These are phyloP conservation scores for Pulicaria dysenterica DNA, from an alignment of 129 eudicot species.

Conservation along the genomic window DNA sequence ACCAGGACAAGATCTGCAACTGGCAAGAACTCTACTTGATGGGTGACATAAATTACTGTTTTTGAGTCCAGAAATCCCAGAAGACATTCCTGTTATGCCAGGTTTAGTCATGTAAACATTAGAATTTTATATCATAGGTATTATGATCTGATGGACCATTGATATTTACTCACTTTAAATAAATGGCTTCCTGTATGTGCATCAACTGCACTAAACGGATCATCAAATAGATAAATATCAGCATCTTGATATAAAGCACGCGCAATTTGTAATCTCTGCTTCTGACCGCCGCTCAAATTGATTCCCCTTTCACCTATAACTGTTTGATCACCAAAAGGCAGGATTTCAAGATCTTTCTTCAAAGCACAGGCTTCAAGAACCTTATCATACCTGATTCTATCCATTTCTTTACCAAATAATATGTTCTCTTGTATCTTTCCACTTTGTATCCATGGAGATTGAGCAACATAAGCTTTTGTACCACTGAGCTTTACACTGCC, in stretches of 20 bases:
- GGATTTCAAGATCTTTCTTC: slow-evolving; percentile 77
- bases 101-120: slow-evolving; percentile 1
- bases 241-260: slow-evolving; percentile 94
- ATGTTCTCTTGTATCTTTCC: slow-evolving; percentile 84
- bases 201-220: slow-evolving; percentile 97
- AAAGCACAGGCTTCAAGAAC: slow-evolving; percentile 87
- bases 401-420: slow-evolving; percentile 78
- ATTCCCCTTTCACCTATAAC: slow-evolving; percentile 95
- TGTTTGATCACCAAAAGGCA: slow-evolving; percentile 86
- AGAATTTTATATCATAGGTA: background rate
- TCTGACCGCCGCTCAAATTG: slow-evolving; percentile 96
- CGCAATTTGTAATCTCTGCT: slow-evolving; percentile 93
- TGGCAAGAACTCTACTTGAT: slow-evolving; percentile 94
- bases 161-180: slow-evolving; percentile 54
- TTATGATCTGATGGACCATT: background rate
- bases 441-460: slow-evolving; percentile 95
- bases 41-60: slow-evolving; percentile 83
- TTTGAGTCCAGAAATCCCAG: slow-evolving; percentile 64
- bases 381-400: slow-evolving; percentile 49
- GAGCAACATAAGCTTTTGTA: slow-evolving; percentile 83
- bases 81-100: slow-evolving; percentile 68
- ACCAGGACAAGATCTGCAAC: slow-evolving; percentile 89
- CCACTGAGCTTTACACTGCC: slow-evolving; percentile 66
- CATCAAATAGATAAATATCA: slow-evolving; percentile 83
- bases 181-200: slow-evolving; percentile 92